These are phyloP conservation scores for Starmera pachycereana DNA, from an alignment of 805 yeast species.

Conservation along the genomic window DNA sequence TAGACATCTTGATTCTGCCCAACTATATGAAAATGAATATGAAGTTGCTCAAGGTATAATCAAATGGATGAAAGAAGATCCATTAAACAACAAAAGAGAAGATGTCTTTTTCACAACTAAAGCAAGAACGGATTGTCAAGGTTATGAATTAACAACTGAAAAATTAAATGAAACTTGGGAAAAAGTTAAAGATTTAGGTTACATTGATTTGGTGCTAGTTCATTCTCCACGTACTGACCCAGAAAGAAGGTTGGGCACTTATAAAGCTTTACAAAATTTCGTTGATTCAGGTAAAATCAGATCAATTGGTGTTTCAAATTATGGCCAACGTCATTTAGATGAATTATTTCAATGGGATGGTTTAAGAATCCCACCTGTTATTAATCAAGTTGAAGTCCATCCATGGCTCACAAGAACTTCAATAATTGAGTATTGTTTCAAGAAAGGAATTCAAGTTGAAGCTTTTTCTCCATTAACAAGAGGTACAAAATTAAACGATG, in stretches of 20 bases:
- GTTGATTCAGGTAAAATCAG: slow-evolving; percentile 46
- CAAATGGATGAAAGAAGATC: slow-evolving; percentile 34
- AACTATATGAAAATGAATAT: slow-evolving; percentile 46
- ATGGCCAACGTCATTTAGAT: slow-evolving; percentile 46
- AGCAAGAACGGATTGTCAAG: slow-evolving; percentile 56
- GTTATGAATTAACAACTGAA: slow-evolving; percentile 40
- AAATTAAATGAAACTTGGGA: slow-evolving; percentile 49
- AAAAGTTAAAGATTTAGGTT: slow-evolving; percentile 42
- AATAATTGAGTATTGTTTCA: slow-evolving; percentile 48
- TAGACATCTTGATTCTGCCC: slow-evolving; percentile 66
- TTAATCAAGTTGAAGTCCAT: slow-evolving; percentile 73
- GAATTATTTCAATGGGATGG: slow-evolving; percentile 51
- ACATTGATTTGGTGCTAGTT: slow-evolving; percentile 63
- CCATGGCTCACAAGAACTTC: slow-evolving; percentile 72
- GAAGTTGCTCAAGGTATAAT: slow-evolving; percentile 50
- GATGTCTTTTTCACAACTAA: slow-evolving; percentile 56
- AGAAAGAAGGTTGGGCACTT: slow-evolving; percentile 45
- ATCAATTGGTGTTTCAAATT: slow-evolving; percentile 75
- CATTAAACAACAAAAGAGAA: slow-evolving; percentile 29
- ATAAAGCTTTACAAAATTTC: slow-evolving; percentile 67
- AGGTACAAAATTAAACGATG: slow-evolving; percentile 48
- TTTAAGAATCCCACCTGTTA: slow-evolving; percentile 47
- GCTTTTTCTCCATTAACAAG: slow-evolving; percentile 75
- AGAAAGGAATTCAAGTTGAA: slow-evolving; percentile 49
- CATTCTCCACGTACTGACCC: slow-evolving; percentile 50